These are phyloP conservation scores for Acrocalymma vagum DNA, from an alignment of 2,329 filamentous ascomycete genomes.

Conservation along the genomic window DNA sequence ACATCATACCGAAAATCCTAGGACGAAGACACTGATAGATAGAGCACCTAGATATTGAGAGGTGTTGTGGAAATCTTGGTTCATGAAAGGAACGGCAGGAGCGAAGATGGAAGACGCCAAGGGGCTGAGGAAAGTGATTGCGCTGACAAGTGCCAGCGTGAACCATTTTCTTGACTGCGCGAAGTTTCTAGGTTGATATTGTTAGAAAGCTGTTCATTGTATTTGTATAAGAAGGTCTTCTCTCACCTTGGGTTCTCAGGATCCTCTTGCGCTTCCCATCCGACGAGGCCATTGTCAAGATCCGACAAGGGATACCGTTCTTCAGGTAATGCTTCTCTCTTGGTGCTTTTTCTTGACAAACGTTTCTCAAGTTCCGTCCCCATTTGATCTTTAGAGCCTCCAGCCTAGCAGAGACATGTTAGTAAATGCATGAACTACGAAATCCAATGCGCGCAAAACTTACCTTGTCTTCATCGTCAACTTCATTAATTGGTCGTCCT, in stretches of 20 bases:
- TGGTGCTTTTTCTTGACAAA: constrained; percentile 38
- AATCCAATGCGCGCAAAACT: not conserved
- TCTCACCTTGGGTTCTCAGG: constrained; percentile 39
- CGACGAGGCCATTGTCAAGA: constrained; percentile 42
- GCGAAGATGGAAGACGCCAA: constrained; percentile 47
- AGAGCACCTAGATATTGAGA: constrained; percentile 40
- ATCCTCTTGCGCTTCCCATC: constrained; percentile 46
- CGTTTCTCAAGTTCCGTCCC: constrained; percentile 39
- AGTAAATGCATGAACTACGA: not conserved
- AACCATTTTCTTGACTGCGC: constrained; percentile 33
- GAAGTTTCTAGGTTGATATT: constrained; percentile 40
- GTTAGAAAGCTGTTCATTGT: not conserved
- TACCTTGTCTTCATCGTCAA: constrained; percentile 18
- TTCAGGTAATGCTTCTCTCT: constrained; percentile 31
- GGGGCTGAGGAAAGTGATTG: constrained; percentile 45
- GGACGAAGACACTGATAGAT: constrained; percentile 43
- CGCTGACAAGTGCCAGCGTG: constrained; percentile 33
- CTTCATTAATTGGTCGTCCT: constrained; percentile 12
- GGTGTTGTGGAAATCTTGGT: constrained; percentile 40
- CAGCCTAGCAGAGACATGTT: constrained; percentile 10
- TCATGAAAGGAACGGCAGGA: constrained; percentile 41
- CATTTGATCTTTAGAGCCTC: constrained; percentile 23
- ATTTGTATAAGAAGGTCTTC: no score
- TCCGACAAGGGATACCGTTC: constrained; percentile 43
- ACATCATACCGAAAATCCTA: constrained; percentile 40